These are phyloP conservation scores for Neurospora sp. DNA, from an alignment of 2,329 filamentous ascomycete species.

Conservation along the genomic window DNA sequence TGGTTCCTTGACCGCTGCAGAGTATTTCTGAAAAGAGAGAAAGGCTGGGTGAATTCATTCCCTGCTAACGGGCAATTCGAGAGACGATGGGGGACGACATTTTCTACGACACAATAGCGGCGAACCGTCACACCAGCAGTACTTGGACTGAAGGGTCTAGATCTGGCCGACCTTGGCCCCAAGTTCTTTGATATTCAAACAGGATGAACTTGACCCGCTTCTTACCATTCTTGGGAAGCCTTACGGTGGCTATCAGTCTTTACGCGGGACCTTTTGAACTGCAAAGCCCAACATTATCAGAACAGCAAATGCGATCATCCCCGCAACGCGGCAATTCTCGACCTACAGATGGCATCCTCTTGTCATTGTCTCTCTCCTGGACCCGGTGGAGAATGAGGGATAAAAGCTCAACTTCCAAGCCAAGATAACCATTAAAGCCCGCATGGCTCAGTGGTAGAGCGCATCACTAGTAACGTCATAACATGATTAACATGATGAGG, in stretches of 20 bases:
- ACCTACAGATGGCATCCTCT: background rate
- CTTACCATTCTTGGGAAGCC: background rate
- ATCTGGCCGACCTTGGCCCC: background rate
- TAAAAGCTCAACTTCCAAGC: no score
- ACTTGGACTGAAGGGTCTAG: background rate
- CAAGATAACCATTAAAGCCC: no score
- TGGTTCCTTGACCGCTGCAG: background rate
- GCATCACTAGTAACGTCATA: no score
- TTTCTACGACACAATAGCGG: background rate
- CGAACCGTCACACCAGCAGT: background rate
- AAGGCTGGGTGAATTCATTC: background rate
- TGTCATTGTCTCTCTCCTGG: background rate
- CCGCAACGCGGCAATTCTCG: background rate
- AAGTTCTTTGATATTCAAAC: background rate
- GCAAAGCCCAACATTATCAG: background rate
- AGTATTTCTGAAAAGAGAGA: background rate
- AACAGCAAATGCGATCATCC: background rate
- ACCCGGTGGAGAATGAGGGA: no score
- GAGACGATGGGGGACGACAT: background rate
- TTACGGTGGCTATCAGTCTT: background rate
- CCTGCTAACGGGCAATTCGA: background rate
- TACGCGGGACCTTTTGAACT: background rate
- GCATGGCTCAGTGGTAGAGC: no score
- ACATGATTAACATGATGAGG: no score
- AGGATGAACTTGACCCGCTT: background rate